Conservation (phyloP, 2,329 filamentous ascomycete species). For the Colletotrichum camelliae region DNA sequence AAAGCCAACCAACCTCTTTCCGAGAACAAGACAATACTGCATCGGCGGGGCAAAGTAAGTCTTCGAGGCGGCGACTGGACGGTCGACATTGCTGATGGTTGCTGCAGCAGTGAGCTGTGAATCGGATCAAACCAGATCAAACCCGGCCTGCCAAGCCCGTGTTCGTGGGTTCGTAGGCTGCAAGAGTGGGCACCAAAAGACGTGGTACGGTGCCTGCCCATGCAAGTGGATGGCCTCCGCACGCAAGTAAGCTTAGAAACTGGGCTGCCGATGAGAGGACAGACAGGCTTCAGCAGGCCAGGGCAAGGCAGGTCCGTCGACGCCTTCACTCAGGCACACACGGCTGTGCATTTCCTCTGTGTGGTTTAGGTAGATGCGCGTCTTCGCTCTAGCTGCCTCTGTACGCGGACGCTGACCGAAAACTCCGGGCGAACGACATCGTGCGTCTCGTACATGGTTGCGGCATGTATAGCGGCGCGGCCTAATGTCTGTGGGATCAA, state of each 20-base stretch:
- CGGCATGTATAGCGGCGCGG: not conserved
- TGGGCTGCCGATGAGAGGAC: not conserved
- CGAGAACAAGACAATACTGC: not conserved
- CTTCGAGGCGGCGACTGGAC: not conserved
- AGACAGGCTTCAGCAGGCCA: not conserved
- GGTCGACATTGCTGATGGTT: not conserved
- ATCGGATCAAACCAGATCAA: slow-evolving; percentile 9
- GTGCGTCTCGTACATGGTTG: not conserved
- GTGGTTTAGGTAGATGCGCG: not conserved
- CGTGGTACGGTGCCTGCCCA: slow-evolving; percentile 4
- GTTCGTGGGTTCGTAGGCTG: slow-evolving; percentile 12
- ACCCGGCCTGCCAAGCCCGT: slow-evolving; percentile 20
- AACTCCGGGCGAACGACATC: not conserved
- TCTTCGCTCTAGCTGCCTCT: not conserved
- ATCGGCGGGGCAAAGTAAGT: not conserved
- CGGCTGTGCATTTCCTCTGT: not conserved
- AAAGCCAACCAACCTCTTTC: not conserved
- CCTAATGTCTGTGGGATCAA: slow-evolving; percentile 1
- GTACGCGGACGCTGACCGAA: slow-evolving; percentile 5
- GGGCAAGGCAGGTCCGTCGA: not conserved
- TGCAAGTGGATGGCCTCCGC: not conserved
- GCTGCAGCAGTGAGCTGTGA: slow-evolving; percentile 16
- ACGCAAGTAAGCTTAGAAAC: slow-evolving; percentile 21
- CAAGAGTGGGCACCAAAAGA: not conserved
- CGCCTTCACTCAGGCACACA: slow-evolving; percentile 1